Percentiles rank a stretch among this genome's conserved stretches.
These are phyloP conservation scores for Viola pubescens DNA, from an alignment of 441 rosid genomes.

Conservation along the genomic window DNA sequence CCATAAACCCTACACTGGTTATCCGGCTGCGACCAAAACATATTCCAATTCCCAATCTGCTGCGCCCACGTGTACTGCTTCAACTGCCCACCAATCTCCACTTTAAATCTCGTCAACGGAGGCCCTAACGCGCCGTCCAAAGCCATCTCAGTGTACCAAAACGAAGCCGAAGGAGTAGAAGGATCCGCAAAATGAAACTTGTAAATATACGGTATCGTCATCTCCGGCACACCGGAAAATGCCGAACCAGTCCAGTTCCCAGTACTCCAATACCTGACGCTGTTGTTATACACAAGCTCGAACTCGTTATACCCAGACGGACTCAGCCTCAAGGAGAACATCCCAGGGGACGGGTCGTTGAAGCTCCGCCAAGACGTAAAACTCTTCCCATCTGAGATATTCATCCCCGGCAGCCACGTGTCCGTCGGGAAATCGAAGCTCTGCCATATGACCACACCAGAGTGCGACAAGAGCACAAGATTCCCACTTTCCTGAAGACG, in stretches of 20 bases:
- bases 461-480: conserved; percentile 35
- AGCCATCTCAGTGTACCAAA: conserved; percentile 53
- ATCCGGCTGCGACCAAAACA: conserved; percentile 71
- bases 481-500: conserved; percentile 47
- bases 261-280: conserved; percentile 53
- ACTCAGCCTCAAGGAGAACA: conserved; percentile 48
- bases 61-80: conserved; percentile 61
- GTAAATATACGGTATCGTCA: conserved; percentile 68
- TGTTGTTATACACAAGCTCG: conserved; percentile 44
- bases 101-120: conserved; percentile 46
- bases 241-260: conserved; percentile 68
- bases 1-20: conserved; percentile 53
- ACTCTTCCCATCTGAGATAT: conserved; percentile 29
- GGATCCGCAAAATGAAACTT: conserved; percentile 55
- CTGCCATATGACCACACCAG: conserved; percentile 55
- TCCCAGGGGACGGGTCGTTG: conserved; percentile 53
- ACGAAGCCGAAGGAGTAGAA: conserved; percentile 41
- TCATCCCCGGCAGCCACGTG: conserved; percentile 85
- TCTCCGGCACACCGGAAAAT: conserved; percentile 59
- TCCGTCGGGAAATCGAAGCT: conserved; percentile 75
- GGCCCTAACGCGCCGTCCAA: conserved; percentile 26
- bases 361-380: conserved; percentile 58
- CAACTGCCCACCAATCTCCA: conserved; percentile 45
- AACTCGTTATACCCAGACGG: conserved; percentile 39
- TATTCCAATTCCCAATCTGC: conserved; percentile 58